These are phyloP conservation scores for Triticum turgidum DNA, from an alignment of 176 grass and related monocot genomes.

Conservation along the genomic window DNA sequence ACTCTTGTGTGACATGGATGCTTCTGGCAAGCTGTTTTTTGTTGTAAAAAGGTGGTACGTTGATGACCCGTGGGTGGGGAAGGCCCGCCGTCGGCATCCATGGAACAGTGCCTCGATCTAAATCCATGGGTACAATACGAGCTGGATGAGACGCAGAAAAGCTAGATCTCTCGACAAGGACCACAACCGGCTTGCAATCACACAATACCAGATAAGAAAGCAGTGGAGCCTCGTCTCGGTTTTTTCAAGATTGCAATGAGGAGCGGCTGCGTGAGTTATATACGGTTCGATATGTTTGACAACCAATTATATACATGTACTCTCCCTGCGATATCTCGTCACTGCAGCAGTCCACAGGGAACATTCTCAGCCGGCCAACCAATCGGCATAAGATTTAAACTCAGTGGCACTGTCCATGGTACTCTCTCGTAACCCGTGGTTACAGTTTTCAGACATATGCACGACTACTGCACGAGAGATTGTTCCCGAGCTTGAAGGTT, in stretches of 20 bases:
- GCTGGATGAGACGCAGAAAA: slow-evolving; percentile 23
- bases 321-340: not conserved
- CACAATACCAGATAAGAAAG: slow-evolving; percentile 29
- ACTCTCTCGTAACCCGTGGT: not conserved
- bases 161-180: slow-evolving; percentile 29
- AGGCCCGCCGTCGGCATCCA: slow-evolving; percentile 3
- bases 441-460: not conserved
- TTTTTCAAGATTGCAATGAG: slow-evolving; percentile 48
- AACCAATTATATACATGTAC: not conserved
- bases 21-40: not conserved
- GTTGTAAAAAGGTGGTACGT: not conserved
- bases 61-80: not conserved
- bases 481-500: not conserved
- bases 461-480: not conserved
- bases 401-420: not conserved
- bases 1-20: not conserved
- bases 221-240: slow-evolving; percentile 1
- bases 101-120: slow-evolving; percentile 11
- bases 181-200: slow-evolving; percentile 28
- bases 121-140: slow-evolving; percentile 13
- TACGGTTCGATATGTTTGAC: not conserved
- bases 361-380: not conserved
- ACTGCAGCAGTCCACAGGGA: not conserved
- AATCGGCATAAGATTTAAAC: not conserved
- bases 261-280: not conserved